Evolutionary conservation across 345 rosid species (phyloP), one percentile per base, ranked within the genome.

Genomic region (Dipteronia dyeriana): DNA sequence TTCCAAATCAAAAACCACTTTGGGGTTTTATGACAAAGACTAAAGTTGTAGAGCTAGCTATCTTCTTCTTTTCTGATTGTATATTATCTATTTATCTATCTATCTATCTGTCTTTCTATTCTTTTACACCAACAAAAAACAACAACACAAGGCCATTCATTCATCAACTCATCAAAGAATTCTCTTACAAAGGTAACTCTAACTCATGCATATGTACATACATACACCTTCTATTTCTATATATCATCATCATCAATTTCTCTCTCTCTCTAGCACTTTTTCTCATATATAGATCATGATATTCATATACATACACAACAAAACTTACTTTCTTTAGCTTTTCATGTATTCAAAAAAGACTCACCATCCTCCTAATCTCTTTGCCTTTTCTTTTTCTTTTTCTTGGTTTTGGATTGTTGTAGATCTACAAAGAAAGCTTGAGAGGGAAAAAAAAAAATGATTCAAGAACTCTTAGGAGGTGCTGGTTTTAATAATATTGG

Each of bases 391-490:
- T 53, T 53, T 53, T 53, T 53, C 11, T 16, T 16, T 53, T 16
- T 4, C 54, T 85, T 82, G 86, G 76, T 88, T 81, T 89, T 88
- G 90, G 90, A 87, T 89, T 88, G 84, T 84, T 87, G 86, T 84
- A 86, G 91, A 86, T 86, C 85, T 75, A 81, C 81, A 74, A 77
- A 83, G 73, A 72, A 72, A 72, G 79, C n/a, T 53, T 34, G 38
- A 34, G n/a, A 53, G n/a, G 63, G 38, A 3, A 34, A 20, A 8
- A 59, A 78, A 81, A 81, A 76, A 81, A 91, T 91, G 95, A 89
- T 91, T 83, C 95, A 89, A 80, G 93, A 89, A 72, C 88, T 89
- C 75, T 75, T 91, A 12, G 93, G 93, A 26, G 88, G 84, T 68
- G 76, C 86, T 56, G 80, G 77, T 17, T 68, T 88, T 56, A 22